Conservation (phyloP, 2,329 filamentous ascomycete genomes). For the Alternaria dauci region DNA sequence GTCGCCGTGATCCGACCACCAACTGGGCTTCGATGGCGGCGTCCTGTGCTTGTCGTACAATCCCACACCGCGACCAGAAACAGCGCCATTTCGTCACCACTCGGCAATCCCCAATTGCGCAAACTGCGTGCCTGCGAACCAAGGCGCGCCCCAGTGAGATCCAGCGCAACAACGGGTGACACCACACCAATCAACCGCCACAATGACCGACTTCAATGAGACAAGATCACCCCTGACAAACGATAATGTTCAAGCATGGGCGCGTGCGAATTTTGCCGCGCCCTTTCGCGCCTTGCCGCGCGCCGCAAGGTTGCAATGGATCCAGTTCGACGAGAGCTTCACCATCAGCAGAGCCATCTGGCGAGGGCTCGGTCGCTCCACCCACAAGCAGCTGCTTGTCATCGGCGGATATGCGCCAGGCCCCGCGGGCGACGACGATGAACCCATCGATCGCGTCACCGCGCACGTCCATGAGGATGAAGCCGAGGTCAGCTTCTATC, state of each 20-base stretch:
- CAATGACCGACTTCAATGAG: slow-evolving; percentile 40
- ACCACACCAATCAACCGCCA: slow-evolving; percentile 16
- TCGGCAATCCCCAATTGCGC: slow-evolving; percentile 8
- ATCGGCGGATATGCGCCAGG: slow-evolving; percentile 42
- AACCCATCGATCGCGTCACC: slow-evolving; percentile 33
- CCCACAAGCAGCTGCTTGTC: slow-evolving; percentile 40
- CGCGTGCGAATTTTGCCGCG: slow-evolving; percentile 29
- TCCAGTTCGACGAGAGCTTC: slow-evolving; percentile 38
- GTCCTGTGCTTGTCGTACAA: slow-evolving; percentile 12
- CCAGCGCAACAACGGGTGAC: slow-evolving; percentile 13
- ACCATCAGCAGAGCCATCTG: slow-evolving; percentile 36
- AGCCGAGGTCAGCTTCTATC: slow-evolving; percentile 41
- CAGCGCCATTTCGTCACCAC: slow-evolving; percentile 6
- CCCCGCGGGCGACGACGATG: slow-evolving; percentile 31
- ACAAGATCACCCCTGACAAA: slow-evolving; percentile 36
- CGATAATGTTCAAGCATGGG: slow-evolving; percentile 36
- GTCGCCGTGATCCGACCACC: slow-evolving; percentile 13
- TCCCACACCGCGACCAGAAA: slow-evolving; percentile 6
- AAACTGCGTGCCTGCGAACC: slow-evolving; percentile 10
- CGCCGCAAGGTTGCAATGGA: slow-evolving; percentile 31
- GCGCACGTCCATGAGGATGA: slow-evolving; percentile 40
- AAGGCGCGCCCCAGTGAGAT: slow-evolving; percentile 8
- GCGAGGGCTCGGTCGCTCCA: slow-evolving; percentile 35
- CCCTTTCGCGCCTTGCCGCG: slow-evolving; percentile 32
- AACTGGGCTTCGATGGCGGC: slow-evolving; percentile 18